Evolutionary conservation across 257 asterid species (phyloP), one percentile per base, ranked within the genome.

Genomic region (Salvia rosmarinus): DNA sequence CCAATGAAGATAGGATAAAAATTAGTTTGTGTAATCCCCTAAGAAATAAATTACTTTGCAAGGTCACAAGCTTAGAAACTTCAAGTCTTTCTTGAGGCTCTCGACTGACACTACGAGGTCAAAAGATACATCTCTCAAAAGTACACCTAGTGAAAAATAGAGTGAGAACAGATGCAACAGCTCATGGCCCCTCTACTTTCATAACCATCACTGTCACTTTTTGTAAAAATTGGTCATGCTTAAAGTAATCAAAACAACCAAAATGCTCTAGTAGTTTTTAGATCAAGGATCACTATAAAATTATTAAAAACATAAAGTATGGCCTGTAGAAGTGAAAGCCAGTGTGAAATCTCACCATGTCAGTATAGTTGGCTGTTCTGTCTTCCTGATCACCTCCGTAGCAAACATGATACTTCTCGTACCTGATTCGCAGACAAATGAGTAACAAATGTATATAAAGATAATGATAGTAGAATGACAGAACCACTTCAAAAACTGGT

Each of bases 351-450:
- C 87, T 86, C 81, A 91, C 99, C 97, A 94, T 91, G 84, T 91
- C 97, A 2, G 91, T 84, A 81, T 89, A 94, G 87, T 94, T 91
- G 64, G 86, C 76, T 85, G 88, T 94, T 84, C 99, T 88, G 78
- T 89, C 97, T 75, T 88, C 93, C 82, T 88, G 93, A 14, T 88
- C 86, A 44, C 97, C 99, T 76, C 99, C 97, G 69, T 82, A 91
- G 75, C 86, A 87, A 70, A 85, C 96, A 80, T 94, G 99, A 81
- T 94, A 94, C 77, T 94, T 94, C 81, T 94, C 99, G 50, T 94
- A 94, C 91, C 99, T 91, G 82, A 69, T 76, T 60, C 72, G 73
- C 42, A 57, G 17, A 64, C 49, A 70, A 63, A 74, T 37, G 42
- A 60, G 63, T 13, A 35, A 28, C 73, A 59, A 2, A 59, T 74